These are phyloP conservation scores for Staphylotrichum tortipilum DNA, from an alignment of 495 filamentous ascomycete genomes.

Conservation along the genomic window DNA sequence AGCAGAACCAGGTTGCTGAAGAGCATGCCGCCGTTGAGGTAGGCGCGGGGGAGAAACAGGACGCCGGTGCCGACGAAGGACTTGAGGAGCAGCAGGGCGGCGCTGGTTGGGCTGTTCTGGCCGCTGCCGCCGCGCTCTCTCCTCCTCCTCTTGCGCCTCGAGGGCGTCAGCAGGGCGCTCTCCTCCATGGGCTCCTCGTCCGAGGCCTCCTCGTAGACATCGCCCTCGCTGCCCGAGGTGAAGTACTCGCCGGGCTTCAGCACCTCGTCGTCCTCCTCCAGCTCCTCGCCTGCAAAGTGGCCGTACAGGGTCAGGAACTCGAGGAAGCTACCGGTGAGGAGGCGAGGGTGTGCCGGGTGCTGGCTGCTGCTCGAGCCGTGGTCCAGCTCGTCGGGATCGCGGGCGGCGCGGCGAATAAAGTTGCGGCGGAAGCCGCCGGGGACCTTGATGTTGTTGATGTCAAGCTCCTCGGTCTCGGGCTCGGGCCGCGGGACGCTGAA, in stretches of 20 bases:
- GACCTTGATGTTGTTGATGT: conserved; percentile 80
- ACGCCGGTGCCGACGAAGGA: conserved; percentile 97
- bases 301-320: conserved; percentile 93
- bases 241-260: conserved; percentile 80
- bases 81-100: conserved; percentile 78
- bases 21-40: conserved; percentile 92
- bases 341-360: conserved; percentile 41
- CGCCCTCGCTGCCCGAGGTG: conserved; percentile 55
- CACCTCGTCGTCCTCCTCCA: conserved; percentile 91
- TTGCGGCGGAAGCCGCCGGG: conserved; percentile 92
- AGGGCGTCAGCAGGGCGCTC: conserved; percentile 68
- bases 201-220: conserved; percentile 37
- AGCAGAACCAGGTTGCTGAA: conserved; percentile 89
- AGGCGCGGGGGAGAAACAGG: conserved; percentile 86
- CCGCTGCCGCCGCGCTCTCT: conserved; percentile 64
- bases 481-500: conserved; percentile 69
- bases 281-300: conserved; percentile 92
- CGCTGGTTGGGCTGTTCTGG: conserved; percentile 61
- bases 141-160: conserved; percentile 58
- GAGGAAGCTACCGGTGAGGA: conserved; percentile 84
- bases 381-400: conserved; percentile 44
- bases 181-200: conserved; percentile 72
- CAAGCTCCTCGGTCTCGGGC: conserved; percentile 66
- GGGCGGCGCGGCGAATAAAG: conserved; percentile 62
- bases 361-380: conserved; percentile 28